A percentile compares a stretch with the other conserved stretches of the same genome.
Evolutionary conservation across 768 basidiomycete genomes (phyloP).

Genomic region (Trametes cingulata): DNA sequence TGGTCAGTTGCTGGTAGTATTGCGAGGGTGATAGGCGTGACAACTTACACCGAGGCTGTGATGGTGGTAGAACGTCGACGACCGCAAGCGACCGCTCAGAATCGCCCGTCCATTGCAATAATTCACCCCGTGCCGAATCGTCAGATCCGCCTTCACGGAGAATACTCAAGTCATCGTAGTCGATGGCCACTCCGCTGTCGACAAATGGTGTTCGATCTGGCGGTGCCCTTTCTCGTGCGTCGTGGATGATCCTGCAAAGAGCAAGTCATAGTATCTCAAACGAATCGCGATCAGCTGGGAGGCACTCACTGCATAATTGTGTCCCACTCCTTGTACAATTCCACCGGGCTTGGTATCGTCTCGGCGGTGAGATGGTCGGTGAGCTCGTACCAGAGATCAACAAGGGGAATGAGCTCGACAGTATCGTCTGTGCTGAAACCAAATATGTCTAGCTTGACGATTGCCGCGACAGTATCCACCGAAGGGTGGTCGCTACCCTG

Average conservation of each 20-base stretch:
- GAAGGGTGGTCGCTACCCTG: too few relatives aligned
- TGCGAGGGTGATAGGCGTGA: too few relatives aligned
- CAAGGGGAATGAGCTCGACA: not conserved
- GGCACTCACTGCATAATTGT: not conserved
- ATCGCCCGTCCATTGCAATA: too few relatives aligned
- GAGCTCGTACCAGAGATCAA: slow-evolving; percentile 10
- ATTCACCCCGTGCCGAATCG: not conserved
- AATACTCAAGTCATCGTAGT: not conserved
- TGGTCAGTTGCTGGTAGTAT: too few relatives aligned
- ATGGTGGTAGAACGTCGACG: too few relatives aligned
- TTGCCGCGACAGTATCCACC: not conserved
- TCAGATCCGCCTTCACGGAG: not conserved
- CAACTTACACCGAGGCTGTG: too few relatives aligned
- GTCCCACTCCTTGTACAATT: not conserved
- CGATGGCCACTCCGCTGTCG: not conserved
- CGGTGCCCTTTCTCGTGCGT: not conserved
- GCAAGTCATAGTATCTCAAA: not conserved
- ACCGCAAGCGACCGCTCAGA: not conserved
- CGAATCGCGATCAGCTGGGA: too few relatives aligned
- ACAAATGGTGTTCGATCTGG: not conserved
- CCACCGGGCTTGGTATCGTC: not conserved
- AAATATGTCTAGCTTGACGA: not conserved
- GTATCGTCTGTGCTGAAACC: not conserved
- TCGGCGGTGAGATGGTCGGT: slow-evolving; percentile 1
- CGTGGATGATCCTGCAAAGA: not conserved